Evolutionary conservation across 176 grass and related monocot genomes (phyloP).

Genomic region (Ampelocalamus luodianensis): DNA sequence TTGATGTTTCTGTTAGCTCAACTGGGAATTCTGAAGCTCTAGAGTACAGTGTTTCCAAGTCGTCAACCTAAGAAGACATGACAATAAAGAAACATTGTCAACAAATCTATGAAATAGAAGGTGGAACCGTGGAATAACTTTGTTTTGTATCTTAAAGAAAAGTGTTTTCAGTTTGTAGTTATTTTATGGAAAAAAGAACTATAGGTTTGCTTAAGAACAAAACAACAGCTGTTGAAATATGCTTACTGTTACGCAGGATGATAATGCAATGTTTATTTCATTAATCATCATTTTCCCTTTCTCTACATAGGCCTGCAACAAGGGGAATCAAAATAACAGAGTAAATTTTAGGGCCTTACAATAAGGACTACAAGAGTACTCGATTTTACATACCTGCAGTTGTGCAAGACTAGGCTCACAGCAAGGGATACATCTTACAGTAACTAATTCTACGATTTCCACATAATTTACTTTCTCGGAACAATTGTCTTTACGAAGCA

Average conservation of each 20-base stretch:
- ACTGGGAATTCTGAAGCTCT: conserved; percentile 67
- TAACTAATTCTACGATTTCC: conserved; percentile 71
- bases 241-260: conserved; percentile 70
- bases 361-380: background rate
- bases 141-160: background rate
- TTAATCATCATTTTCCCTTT: conserved; percentile 62
- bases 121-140: conserved; percentile 6
- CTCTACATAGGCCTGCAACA: conserved; percentile 58
- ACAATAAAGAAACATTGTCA: conserved; percentile 25
- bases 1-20: conserved; percentile 53
- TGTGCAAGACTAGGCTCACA: conserved; percentile 54
- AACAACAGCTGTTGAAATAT: conserved; percentile 13
- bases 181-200: background rate
- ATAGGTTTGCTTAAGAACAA: conserved; percentile 11
- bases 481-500: conserved; percentile 38
- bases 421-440: conserved; percentile 51
- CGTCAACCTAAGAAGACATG: conserved; percentile 60
- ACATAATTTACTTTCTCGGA: conserved; percentile 65
- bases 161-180: background rate
- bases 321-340: conserved; percentile 37
- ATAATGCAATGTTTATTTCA: conserved; percentile 73
- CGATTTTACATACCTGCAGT: conserved; percentile 65
- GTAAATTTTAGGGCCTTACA: conserved; percentile 22
- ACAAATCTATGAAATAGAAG: conserved; percentile 38
- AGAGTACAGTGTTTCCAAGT: conserved; percentile 69